Base-by-base conservation (phyloP, 2,329 filamentous ascomycete species). In the Dactylonectria macrodidyma region DNA sequence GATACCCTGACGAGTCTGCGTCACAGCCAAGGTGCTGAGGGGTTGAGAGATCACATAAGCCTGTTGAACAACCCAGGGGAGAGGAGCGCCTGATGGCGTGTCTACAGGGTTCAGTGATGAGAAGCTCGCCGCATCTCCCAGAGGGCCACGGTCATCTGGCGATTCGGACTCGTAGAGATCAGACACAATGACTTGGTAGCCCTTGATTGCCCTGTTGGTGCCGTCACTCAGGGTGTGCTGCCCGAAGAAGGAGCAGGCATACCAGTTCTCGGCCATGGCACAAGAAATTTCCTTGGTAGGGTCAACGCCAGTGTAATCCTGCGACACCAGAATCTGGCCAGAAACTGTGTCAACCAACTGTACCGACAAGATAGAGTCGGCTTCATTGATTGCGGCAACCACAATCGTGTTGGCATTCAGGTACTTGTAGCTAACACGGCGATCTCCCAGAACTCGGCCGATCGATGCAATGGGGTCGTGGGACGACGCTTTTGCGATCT, bases 391-490 rank as follows among this genome's bases (percentile, higher is more conserved):
- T 1, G 93, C 87, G 1, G 93, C 93, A 52, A 97, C 86, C 1
- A 98, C 87, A 2, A 95, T 86, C 7, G 94, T 88, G 81, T 97
- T 98, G 0, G 93, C 90, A 82, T 97, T 97, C 47, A 99, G 84
- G 79, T 98, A 98, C 83, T 99, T 99, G 89, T 99, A 99, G 70
- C 95, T 89, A 55, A 99, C 96, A n/a, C 91, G 91, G 50, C 96
- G 90, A 77, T 99, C 93, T 30, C 95, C 95, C 24, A 99, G 88
- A 1, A 98, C 96, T 66, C 94, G 94, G 10, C 96, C 96, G 74
- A 99, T 97, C 1, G 96, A 98, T 3, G 96, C 95, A 55, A 98
- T 91, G 0, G 94, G 94, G 74, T 99, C 95, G 71, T 95, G 92
- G 2, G 88, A 78, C 10, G 94, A 91, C 55, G 91, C 88, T 19